Evolutionary conservation across 495 filamentous ascomycete species (phyloP).

Genomic region (Neurospora sp.): DNA sequence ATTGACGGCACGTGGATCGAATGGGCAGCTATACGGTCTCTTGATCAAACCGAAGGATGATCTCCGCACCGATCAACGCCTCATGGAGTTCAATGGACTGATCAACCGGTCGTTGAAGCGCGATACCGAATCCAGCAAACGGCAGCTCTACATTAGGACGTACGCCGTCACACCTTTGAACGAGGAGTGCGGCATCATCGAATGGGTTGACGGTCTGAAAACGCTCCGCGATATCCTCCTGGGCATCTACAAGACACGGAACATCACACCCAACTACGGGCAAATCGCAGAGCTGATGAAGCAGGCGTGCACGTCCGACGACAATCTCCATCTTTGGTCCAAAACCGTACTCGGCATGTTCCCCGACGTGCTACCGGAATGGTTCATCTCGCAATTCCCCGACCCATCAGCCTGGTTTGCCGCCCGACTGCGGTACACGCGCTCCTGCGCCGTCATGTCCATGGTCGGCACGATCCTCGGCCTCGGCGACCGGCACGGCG

Average conservation of each 20-base stretch:
- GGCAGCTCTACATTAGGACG: slow-evolving; percentile 80
- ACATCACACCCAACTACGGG: slow-evolving; percentile 43
- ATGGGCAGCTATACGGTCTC: slow-evolving; percentile 78
- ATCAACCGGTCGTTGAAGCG: slow-evolving; percentile 89
- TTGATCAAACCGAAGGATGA: slow-evolving; percentile 98
- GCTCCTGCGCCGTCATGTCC: slow-evolving; percentile 93
- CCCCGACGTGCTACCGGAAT: slow-evolving; percentile 76
- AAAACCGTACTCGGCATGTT: slow-evolving; percentile 56
- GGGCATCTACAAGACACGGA: slow-evolving; percentile 60
- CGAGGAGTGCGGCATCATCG: slow-evolving; percentile 94
- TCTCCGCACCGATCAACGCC: slow-evolving; percentile 86
- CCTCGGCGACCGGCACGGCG: slow-evolving; percentile 93
- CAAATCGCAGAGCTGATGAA: slow-evolving; percentile 38
- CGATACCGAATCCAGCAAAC: slow-evolving; percentile 79
- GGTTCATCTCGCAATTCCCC: slow-evolving; percentile 92
- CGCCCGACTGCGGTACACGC: slow-evolving; percentile 81
- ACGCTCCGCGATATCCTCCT: slow-evolving; percentile 88
- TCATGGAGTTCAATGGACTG: slow-evolving; percentile 99
- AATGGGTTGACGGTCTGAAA: slow-evolving; percentile 97
- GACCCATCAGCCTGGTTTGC: slow-evolving; percentile 87
- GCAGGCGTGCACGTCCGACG: slow-evolving; percentile 29
- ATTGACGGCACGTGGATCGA: slow-evolving; percentile 76
- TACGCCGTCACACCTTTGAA: slow-evolving; percentile 95
- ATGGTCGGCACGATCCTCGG: slow-evolving; percentile 94
- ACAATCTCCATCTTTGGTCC: slow-evolving; percentile 55